These are phyloP conservation scores for Helianthus tuberosus DNA, from an alignment of 129 eudicot genomes.

Conservation along the genomic window DNA sequence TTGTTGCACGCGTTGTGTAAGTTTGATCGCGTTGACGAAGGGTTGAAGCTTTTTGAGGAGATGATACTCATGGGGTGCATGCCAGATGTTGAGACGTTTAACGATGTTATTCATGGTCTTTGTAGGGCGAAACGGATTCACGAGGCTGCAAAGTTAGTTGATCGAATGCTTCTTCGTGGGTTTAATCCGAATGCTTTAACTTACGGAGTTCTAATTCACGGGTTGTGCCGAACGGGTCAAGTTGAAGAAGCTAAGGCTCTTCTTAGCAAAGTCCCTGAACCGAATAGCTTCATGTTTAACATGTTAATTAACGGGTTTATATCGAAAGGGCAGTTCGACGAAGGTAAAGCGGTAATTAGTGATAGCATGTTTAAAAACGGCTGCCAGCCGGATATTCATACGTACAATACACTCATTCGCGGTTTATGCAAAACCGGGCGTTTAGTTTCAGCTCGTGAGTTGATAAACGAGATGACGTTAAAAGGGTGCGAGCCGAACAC, in stretches of 20 bases:
- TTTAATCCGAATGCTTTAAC: conserved; percentile 69
- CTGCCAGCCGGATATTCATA: conserved; percentile 66
- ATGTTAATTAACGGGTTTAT: conserved; percentile 80
- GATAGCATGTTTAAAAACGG: conserved; percentile 52
- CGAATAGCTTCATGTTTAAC: conserved; percentile 65
- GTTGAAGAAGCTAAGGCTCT: conserved; percentile 70
- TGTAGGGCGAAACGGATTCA: conserved; percentile 66
- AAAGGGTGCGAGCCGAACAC: conserved; percentile 64
- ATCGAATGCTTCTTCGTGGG: conserved; percentile 90
- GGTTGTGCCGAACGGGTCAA: conserved; percentile 61
- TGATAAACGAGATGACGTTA: conserved; percentile 54
- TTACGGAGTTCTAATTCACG: conserved; percentile 75
- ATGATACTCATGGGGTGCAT: conserved; percentile 91
- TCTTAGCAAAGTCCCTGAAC: conserved; percentile 75
- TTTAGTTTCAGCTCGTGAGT: conserved; percentile 53
- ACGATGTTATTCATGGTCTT: conserved; percentile 78
- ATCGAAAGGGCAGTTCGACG: conserved; percentile 58
- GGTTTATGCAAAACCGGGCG: conserved; percentile 68
- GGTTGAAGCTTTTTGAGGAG: conserved; percentile 67
- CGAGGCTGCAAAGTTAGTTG: conserved; percentile 82
- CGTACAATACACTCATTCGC: conserved; percentile 62
- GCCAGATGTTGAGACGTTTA: conserved; percentile 89
- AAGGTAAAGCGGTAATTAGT: conserved; percentile 58
- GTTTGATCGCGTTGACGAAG: conserved; percentile 66
- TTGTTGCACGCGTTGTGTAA: conserved; percentile 69